These are phyloP conservation scores for Boletus rubescentipes DNA, from an alignment of 768 basidiomycete genomes.

Conservation along the genomic window DNA sequence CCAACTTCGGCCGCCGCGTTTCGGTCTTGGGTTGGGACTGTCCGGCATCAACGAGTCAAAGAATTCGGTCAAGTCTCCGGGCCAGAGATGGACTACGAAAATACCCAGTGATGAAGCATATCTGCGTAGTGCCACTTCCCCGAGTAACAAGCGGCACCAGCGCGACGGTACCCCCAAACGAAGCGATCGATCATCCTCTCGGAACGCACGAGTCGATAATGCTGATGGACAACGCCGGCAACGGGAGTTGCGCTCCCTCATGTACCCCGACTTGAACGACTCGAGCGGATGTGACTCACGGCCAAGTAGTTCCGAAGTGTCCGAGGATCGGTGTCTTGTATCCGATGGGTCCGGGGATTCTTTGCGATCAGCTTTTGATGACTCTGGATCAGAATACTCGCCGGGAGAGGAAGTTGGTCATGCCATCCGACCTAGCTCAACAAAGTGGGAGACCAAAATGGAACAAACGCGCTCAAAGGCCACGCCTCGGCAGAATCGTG, in stretches of 20 bases:
- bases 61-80: slow-evolving; percentile 5
- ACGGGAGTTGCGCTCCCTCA: slow-evolving; percentile 18
- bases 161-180: slow-evolving; percentile 11
- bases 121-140: slow-evolving; percentile 5
- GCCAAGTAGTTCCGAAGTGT: slow-evolving; percentile 15
- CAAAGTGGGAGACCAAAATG: slow-evolving; percentile 2
- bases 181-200: slow-evolving; percentile 11
- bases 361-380: slow-evolving; percentile 21
- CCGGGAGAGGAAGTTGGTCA: slow-evolving; percentile 22
- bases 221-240: slow-evolving; percentile 18
- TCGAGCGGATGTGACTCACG: slow-evolving; percentile 21
- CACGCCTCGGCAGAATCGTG: slow-evolving; percentile 5
- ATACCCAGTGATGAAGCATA: neutral
- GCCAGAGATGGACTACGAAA: slow-evolving; percentile 20
- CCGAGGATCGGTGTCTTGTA: slow-evolving; percentile 9
- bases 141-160: slow-evolving; percentile 6
- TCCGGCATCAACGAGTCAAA: slow-evolving; percentile 14
- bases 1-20: slow-evolving; percentile 26
- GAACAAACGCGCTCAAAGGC: slow-evolving; percentile 8
- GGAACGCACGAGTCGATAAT: slow-evolving; percentile 1
- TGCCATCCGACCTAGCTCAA: neutral
- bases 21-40: slow-evolving; percentile 31
- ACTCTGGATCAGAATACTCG: slow-evolving; percentile 34
- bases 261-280: slow-evolving; percentile 2
- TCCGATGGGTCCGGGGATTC: slow-evolving; percentile 24